Evolutionary conservation across 2,329 filamentous ascomycete genomes (phyloP), one percentile per base, ranked within the genome.

Genomic region (Eurotiales sp.): DNA sequence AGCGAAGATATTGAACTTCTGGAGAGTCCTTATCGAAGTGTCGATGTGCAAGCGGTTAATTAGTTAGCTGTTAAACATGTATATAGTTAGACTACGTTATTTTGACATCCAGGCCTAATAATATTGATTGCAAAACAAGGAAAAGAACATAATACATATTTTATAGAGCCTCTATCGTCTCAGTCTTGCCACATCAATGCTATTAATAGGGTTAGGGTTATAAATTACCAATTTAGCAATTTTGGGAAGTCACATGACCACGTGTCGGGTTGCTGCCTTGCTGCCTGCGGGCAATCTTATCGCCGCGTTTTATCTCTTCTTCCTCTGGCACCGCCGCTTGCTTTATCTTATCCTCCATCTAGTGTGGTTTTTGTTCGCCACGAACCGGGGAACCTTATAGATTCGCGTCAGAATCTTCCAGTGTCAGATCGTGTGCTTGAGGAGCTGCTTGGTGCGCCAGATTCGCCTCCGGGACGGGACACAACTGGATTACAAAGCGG

Each of bases 401-500:
- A 37, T 19, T 21, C n/a, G n/a, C 17, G 10, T 10, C 12, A 19
- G 21, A 37, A 37, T 15, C 17, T 36, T 15, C 34, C 34, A 15
- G 34, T 37, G 6, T 37, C 17, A 15, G 15, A 3, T 15, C 8
- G 15, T 37, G 45, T 47, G 25, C 36, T 27, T 41, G 46, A 8
- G 34, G 14, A 32, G 10, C 12, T 43, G 30, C 37, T 19, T 34
- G 39, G 30, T 44, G 37, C 25, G 25, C 32, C n/a, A 32, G 17
- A 34, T 47, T 47, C 30, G 46, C 51, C 51, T 44, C 39, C 46
- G 22, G 40, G 36, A 17, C 39, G 12, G 37, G 42, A 25, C 34
- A 19, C n/a, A 19, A 27, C 22, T 44, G 46, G 52, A 51, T 54
- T 54, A 54, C 49, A 51, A 51, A 51, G 43, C 52, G 48, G 21